Evolutionary conservation across 352 stramenopile species (phyloP).

Genomic region (Globisporangium cylindrosporum): DNA sequence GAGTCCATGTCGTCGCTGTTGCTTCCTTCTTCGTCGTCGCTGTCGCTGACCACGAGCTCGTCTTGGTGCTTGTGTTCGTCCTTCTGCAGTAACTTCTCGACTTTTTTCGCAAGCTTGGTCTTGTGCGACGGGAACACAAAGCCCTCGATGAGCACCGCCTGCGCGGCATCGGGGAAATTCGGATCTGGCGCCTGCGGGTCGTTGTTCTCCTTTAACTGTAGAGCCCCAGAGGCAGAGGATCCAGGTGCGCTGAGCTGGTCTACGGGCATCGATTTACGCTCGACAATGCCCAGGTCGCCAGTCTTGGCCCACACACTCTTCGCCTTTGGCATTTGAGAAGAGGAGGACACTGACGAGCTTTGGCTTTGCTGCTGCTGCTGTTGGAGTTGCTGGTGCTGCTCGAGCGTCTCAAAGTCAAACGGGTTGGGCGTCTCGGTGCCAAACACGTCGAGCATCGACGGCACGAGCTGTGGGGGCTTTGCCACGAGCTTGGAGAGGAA

Average conservation of each 20-base stretch:
- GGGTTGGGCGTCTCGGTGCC: conserved; percentile 76
- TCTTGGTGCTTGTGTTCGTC: conserved; percentile 34
- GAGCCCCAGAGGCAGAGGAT: conserved; percentile 9
- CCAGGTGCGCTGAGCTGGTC: conserved; percentile 23
- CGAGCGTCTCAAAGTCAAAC: conserved; percentile 41
- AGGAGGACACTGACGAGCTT: neutral
- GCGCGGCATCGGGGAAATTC: conserved; percentile 50
- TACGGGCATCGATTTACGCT: conserved; percentile 37
- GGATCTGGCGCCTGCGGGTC: conserved; percentile 29
- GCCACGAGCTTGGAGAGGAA: conserved; percentile 55
- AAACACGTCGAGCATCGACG: conserved; percentile 76
- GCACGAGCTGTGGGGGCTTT: conserved; percentile 83
- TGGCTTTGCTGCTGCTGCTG: neutral
- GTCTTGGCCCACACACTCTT: conserved; percentile 79
- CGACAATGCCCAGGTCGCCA: conserved; percentile 60
- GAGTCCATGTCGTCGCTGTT: conserved; percentile 30
- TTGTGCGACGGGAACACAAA: conserved; percentile 86
- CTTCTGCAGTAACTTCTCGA: conserved; percentile 48
- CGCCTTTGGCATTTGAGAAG: conserved; percentile 26
- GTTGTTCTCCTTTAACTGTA: conserved; percentile 45
- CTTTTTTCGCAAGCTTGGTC: conserved; percentile 63
- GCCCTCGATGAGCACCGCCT: conserved; percentile 78
- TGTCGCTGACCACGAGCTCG: conserved; percentile 70
- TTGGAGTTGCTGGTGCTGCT: neutral
- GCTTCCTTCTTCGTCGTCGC: conserved; percentile 39